A percentile compares a stretch with the other conserved stretches of the same genome.
phyloP scores from a whole-genome alignment of 2,329 filamentous ascomycete genomes.

The Sporothrix luriei region DNA sequence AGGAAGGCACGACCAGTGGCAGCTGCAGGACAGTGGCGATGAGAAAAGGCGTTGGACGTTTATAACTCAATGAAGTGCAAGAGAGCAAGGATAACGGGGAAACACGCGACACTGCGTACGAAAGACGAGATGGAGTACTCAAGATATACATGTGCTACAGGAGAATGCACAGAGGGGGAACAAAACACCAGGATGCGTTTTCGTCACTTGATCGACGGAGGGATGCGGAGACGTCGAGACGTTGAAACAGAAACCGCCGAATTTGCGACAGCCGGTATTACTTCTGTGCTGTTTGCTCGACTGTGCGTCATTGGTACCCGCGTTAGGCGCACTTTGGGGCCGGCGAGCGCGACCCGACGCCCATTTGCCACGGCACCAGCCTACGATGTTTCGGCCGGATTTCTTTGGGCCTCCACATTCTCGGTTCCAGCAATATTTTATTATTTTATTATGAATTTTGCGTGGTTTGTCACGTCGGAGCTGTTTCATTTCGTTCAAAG shows the following conservation, averaged over 20 bases:
- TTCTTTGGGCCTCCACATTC: constrained; percentile 11
- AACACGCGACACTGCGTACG: background rate
- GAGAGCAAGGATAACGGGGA: background rate
- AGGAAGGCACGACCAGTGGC: constrained; percentile 20
- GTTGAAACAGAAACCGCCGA: background rate
- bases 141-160: background rate
- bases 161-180: background rate
- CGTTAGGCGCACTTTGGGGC: constrained; percentile 1
- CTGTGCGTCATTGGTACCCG: background rate
- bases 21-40: background rate
- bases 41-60: background rate
- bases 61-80: background rate
- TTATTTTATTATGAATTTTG: background rate
- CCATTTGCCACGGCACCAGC: background rate
- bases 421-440: background rate
- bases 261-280: background rate
- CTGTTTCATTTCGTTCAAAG: background rate
- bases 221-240: constrained; percentile 12
- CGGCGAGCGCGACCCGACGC: background rate
- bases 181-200: background rate
- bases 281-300: background rate
- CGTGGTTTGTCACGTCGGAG: background rate
- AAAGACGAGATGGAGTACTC: constrained; percentile 15
- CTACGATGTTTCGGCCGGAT: background rate
- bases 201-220: constrained; percentile 4